Conservation (phyloP, 73 alveolate genomes). For the Symbiodinium natans region DNA sequence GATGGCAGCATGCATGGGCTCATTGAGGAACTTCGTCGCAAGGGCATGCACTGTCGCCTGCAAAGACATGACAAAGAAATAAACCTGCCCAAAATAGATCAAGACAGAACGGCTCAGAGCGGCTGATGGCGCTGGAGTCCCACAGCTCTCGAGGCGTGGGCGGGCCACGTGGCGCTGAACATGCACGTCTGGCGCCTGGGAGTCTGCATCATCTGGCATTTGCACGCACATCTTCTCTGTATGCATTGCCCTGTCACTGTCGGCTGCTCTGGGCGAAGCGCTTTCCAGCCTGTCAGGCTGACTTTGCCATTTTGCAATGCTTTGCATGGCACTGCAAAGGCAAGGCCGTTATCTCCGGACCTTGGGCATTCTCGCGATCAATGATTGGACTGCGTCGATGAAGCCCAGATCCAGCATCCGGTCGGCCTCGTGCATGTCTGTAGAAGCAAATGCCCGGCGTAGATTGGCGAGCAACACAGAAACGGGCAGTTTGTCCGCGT, state of each 20-base stretch:
- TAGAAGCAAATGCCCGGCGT: neutral
- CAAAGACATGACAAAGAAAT: neutral
- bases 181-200: slow-evolving; percentile 96
- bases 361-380: slow-evolving; percentile 96
- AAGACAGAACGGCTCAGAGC: no score
- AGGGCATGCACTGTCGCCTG: slow-evolving; percentile 96
- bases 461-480: neutral
- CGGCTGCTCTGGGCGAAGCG: neutral
- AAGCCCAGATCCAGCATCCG: slow-evolving; percentile 99
- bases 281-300: slow-evolving; percentile 27
- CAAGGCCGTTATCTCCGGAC: slow-evolving; percentile 47
- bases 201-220: neutral
- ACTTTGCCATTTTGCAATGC: neutral
- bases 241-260: no score
- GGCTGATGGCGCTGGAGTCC: no score
- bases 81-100: no score
- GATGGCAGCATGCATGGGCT: slow-evolving; percentile 97
- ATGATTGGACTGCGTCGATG: slow-evolving; percentile 97
- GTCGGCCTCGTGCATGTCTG: slow-evolving; percentile 96
- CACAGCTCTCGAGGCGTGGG: slow-evolving; percentile 25
- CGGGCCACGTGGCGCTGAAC: slow-evolving; percentile 99
- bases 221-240: no score
- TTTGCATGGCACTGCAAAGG: neutral
- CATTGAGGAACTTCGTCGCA: slow-evolving; percentile 97
- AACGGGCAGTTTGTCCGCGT: neutral